Evolutionary conservation across 1,284 basidiomycete species (phyloP), one percentile per base, ranked within the genome.

Genomic region (Ceratobasidium theobromae): DNA sequence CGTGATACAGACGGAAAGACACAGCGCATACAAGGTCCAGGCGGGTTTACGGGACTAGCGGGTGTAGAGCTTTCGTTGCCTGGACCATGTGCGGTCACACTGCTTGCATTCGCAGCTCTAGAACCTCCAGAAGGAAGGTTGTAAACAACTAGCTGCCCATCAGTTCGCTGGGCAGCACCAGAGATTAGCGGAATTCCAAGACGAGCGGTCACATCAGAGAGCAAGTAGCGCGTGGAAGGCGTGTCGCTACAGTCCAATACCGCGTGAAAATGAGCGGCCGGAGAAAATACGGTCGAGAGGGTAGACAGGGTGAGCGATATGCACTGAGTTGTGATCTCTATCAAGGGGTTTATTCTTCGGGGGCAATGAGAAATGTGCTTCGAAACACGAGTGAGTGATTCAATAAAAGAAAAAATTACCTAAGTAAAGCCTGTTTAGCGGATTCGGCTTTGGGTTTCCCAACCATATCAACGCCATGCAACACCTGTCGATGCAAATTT

Each of bases 221-320:
- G 82, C 5, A 99, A 84, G 76, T 99, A 99, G 2, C 97, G 88
- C 0, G 93, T 95, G 2, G 89, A 84, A 1, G 90, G 87, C 69
- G 97, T 96, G 77, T 99, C 96, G 1, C 94, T 98, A 78, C 96
- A 98, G 78, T 99, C 97, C 14, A 99, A 80, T 52, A 98, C 83
- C 45, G 98, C 77, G 73, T 92, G 75, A 70, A 4, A 96, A 78
- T n/a, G 91, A 76, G 2, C 75, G 65, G 12, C 84, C 68, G 0
- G 91, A n/a, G 58, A 16, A 32, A 64, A 64, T 32, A 64, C 48
- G 11, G 35, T 35, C 33, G 48, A 32, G 1, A 64, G 38, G 70
- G 91, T 93, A 5, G 77, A 73, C 3, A 88, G 74, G 0, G 78
- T 77, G 30, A 96, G 79, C 0, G 86, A 79, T 16, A 80, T 73